Evolutionary conservation across 23 red algal genomes (phyloP).

Genomic region (Gracilaria gracilis): DNA sequence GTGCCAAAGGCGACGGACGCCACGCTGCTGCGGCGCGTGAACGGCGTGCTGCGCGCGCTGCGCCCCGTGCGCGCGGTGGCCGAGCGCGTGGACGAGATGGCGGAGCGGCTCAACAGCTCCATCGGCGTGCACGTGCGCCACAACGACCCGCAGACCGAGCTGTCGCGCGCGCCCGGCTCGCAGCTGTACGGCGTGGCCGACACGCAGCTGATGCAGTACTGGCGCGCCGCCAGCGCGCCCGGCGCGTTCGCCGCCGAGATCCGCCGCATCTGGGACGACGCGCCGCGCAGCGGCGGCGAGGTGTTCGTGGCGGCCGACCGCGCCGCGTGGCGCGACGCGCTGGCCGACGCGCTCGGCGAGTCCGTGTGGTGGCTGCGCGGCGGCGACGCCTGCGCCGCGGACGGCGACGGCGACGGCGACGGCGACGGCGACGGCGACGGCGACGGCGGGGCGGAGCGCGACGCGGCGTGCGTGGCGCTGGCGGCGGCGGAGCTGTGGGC

Average conservation of each 20-base stretch:
- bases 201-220: constrained; percentile 30
- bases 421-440: not conserved
- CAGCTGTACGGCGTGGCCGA: constrained; percentile 50
- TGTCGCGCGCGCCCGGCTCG: not conserved
- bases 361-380: constrained; percentile 28
- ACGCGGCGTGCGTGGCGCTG: constrained; percentile 1
- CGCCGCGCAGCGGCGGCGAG: not conserved
- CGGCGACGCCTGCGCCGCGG: not conserved
- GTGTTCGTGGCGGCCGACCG: constrained; percentile 61
- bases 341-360: not conserved
- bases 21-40: constrained; percentile 22
- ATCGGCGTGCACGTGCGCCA: constrained; percentile 82
- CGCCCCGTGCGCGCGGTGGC: constrained; percentile 21
- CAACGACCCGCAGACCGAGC: constrained; percentile 37
- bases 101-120: not conserved
- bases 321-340: not conserved
- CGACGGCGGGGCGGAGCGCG: not conserved
- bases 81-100: constrained; percentile 20
- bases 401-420: constrained; percentile 5
- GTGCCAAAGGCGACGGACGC: constrained; percentile 25
- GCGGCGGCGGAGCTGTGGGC: constrained; percentile 56
- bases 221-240: constrained; percentile 42
- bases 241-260: constrained; percentile 23
- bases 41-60: constrained; percentile 47
- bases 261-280: constrained; percentile 11